These are phyloP conservation scores for Hanseniaspora valbyensis DNA, from an alignment of 805 yeast species.

Conservation along the genomic window DNA sequence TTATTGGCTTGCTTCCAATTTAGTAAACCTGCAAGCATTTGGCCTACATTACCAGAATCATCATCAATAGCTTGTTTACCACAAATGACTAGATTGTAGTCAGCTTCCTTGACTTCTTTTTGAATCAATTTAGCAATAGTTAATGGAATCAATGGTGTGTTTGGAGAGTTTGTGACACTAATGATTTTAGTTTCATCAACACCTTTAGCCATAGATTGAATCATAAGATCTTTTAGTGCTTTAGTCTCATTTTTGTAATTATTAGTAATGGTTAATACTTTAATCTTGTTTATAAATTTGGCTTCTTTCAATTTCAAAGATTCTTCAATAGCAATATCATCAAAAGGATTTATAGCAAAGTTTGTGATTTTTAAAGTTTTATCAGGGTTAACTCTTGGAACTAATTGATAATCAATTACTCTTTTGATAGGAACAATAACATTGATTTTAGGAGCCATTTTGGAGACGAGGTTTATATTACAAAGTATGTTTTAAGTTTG, in stretches of 20 bases:
- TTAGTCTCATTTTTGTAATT: conserved; percentile 43
- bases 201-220: conserved; percentile 91
- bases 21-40: conserved; percentile 85
- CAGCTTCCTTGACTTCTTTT: conserved; percentile 56
- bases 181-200: conserved; percentile 76
- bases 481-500: no score
- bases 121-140: conserved; percentile 77
- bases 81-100: conserved; percentile 68
- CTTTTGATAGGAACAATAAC: conserved; percentile 91
- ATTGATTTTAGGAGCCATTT: conserved; percentile 21
- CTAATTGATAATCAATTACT: conserved; percentile 85
- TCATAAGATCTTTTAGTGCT: conserved; percentile 76
- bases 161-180: conserved; percentile 46
- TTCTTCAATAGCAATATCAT: conserved; percentile 96
- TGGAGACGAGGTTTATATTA: no score
- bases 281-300: conserved; percentile 62
- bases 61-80: conserved; percentile 98
- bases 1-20: conserved; percentile 96
- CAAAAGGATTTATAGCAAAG: conserved; percentile 90
- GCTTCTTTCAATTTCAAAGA: conserved; percentile 70
- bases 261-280: conserved; percentile 63
- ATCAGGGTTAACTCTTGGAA: conserved; percentile 79
- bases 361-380: conserved; percentile 67
- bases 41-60: conserved; percentile 91
- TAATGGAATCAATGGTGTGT: conserved; percentile 69